These are phyloP conservation scores for Nyctanthes arbortristis DNA, from an alignment of 257 asterid species.

Conservation along the genomic window DNA sequence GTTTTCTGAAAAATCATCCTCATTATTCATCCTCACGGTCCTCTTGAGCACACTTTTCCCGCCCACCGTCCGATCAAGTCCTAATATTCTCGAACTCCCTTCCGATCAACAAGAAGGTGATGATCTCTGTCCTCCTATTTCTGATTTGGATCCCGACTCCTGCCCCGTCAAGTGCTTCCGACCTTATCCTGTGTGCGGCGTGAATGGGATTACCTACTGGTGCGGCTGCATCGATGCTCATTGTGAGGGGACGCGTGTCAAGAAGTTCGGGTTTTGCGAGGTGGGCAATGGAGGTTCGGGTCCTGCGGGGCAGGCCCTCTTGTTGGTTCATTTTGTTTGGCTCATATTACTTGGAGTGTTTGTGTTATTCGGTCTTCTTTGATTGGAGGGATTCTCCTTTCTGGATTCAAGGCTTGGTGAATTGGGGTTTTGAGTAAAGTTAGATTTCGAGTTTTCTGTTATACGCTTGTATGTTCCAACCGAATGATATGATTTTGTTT, in stretches of 20 bases:
- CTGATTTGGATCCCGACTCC: conserved; percentile 20
- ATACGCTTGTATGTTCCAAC: neutral
- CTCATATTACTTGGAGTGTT: conserved; percentile 74
- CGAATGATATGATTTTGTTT: conserved; percentile 16
- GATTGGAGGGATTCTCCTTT: conserved; percentile 25
- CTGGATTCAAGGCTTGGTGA: conserved; percentile 15
- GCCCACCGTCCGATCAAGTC: conserved; percentile 49
- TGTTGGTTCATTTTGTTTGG: conserved; percentile 90
- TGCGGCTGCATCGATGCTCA: conserved; percentile 97
- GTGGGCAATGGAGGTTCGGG: conserved; percentile 86
- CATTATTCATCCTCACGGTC: conserved; percentile 32
- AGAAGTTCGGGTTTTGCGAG: conserved; percentile 67
- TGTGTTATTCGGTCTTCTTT: conserved; percentile 76
- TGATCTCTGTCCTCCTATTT: conserved; percentile 48
- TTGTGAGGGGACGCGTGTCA: conserved; percentile 75
- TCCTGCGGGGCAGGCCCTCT: conserved; percentile 82
- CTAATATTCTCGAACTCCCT: conserved; percentile 43
- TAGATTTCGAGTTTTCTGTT: conserved; percentile 19
- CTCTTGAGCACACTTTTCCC: conserved; percentile 34
- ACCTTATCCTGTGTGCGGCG: conserved; percentile 92
- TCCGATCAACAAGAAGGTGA: conserved; percentile 32
- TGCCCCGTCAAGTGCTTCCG: conserved; percentile 93
- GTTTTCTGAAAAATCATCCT: conserved; percentile 24
- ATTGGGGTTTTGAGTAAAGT: conserved; percentile 27
- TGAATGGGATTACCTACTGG: conserved; percentile 86